phyloP scores from a whole-genome alignment of 2,329 filamentous ascomycete genomes.

The Botrytis tulipae region DNA sequence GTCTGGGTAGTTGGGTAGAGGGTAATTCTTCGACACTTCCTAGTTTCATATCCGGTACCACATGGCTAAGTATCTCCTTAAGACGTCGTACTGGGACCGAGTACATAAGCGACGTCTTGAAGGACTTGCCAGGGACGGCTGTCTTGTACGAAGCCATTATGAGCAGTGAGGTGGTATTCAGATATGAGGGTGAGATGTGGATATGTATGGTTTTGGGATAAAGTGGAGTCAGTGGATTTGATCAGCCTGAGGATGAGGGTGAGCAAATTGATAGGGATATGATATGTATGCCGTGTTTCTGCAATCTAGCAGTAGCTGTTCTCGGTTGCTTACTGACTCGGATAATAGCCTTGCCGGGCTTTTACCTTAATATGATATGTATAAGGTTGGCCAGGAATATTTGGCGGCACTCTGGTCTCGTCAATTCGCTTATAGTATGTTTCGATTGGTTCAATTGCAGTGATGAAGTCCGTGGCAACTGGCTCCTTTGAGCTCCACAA shows the following conservation, averaged over 20 bases:
- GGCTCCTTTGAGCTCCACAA: neutral
- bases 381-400: conserved; percentile 11
- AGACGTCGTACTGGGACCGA: conserved; percentile 35
- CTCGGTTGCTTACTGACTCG: neutral
- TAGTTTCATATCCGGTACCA: conserved; percentile 33
- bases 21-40: conserved; percentile 35
- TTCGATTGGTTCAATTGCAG: conserved; percentile 6
- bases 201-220: neutral
- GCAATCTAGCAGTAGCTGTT: conserved; percentile 1
- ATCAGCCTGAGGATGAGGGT: neutral
- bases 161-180: neutral
- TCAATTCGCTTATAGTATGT: conserved; percentile 5
- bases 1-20: conserved; percentile 36
- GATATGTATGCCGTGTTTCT: conserved; percentile 6
- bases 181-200: neutral
- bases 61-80: conserved; percentile 35
- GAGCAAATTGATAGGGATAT: conserved; percentile 2
- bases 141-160: conserved; percentile 32
- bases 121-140: conserved; percentile 29
- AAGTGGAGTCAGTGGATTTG: neutral
- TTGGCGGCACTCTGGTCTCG: conserved; percentile 2
- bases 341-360: neutral
- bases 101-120: conserved; percentile 36
- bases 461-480: neutral
- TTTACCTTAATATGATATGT: conserved; percentile 1